These are phyloP conservation scores for Leishmania amazonensis DNA, from an alignment of 208 protist genomes.

Conservation along the genomic window DNA sequence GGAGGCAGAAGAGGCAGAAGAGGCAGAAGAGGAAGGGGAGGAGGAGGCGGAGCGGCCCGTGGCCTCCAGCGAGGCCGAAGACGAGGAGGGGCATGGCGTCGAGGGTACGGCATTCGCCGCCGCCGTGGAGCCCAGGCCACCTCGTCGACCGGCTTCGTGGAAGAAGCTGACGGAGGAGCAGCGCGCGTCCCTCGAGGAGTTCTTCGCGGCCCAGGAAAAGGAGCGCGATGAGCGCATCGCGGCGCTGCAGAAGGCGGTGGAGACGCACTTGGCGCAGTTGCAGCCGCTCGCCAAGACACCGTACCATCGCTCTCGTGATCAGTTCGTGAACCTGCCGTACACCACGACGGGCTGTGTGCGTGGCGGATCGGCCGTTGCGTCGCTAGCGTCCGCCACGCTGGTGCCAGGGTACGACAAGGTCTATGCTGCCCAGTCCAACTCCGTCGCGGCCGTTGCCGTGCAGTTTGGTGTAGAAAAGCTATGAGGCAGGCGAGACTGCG, in stretches of 20 bases:
- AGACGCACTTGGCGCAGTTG: slow-evolving; percentile 31
- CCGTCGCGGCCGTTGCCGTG: slow-evolving; percentile 38
- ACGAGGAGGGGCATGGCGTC: slow-evolving; percentile 12
- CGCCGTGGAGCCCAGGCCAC: not conserved
- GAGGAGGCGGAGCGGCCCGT: slow-evolving; percentile 9
- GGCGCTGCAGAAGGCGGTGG: slow-evolving; percentile 34
- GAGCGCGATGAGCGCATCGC: slow-evolving; percentile 48
- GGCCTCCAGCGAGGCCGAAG: slow-evolving; percentile 23
- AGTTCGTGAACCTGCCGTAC: slow-evolving; percentile 55
- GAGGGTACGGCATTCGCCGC: not conserved
- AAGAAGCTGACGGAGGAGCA: slow-evolving; percentile 52
- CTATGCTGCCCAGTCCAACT: slow-evolving; percentile 50
- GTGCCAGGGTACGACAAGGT: slow-evolving; percentile 33
- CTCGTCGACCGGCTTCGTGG: slow-evolving; percentile 35
- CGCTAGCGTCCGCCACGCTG: slow-evolving; percentile 29
- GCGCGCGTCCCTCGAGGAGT: slow-evolving; percentile 41
- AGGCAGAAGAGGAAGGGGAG: slow-evolving; percentile 33
- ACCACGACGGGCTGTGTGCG: slow-evolving; percentile 48
- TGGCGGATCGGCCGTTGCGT: slow-evolving; percentile 31
- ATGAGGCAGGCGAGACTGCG: slow-evolving; percentile 4
- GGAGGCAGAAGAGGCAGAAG: slow-evolving; percentile 34
- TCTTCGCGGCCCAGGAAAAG: slow-evolving; percentile 45
- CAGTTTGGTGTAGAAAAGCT: slow-evolving; percentile 58
- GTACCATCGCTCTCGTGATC: slow-evolving; percentile 52
- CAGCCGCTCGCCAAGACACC: slow-evolving; percentile 39